These are phyloP conservation scores for Periconia macrospinosa DNA, from an alignment of 2,329 filamentous ascomycete species.

Conservation along the genomic window DNA sequence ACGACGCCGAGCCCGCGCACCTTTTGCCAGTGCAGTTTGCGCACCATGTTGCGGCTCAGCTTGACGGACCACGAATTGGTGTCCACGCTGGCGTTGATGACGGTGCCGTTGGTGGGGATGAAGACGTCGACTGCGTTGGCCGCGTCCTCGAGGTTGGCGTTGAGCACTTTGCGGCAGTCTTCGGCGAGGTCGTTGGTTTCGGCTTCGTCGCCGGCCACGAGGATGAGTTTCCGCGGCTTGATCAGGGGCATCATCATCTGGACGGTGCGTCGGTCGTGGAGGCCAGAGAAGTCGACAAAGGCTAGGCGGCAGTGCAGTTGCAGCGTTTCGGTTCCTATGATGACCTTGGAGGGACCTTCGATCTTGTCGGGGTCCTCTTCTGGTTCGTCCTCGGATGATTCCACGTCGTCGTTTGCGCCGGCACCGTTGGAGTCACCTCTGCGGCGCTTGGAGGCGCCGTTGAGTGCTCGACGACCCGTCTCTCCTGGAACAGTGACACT, in stretches of 20 bases:
- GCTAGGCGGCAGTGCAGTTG: slow-evolving; percentile 74
- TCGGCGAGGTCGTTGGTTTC: slow-evolving; percentile 75
- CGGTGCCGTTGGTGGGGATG: slow-evolving; percentile 72
- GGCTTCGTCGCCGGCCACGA: slow-evolving; percentile 77
- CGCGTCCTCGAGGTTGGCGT: slow-evolving; percentile 49
- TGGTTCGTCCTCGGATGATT: slow-evolving; percentile 51
- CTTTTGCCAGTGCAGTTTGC: slow-evolving; percentile 90
- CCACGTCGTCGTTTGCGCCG: slow-evolving; percentile 31
- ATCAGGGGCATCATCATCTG: slow-evolving; percentile 95
- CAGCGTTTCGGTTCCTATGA: slow-evolving; percentile 65
- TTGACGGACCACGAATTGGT: slow-evolving; percentile 97
- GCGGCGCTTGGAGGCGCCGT: slow-evolving; percentile 62
- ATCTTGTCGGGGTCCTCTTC: slow-evolving; percentile 57
- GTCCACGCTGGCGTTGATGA: slow-evolving; percentile 89
- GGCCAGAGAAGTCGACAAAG: slow-evolving; percentile 86
- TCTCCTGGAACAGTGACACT: slow-evolving; percentile 58
- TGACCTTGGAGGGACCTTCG: slow-evolving; percentile 74
- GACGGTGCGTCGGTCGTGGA: slow-evolving; percentile 91
- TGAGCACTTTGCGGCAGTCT: slow-evolving; percentile 73
- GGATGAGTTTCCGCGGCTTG: slow-evolving; percentile 88
- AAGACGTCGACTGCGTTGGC: slow-evolving; percentile 67
- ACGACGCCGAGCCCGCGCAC: slow-evolving; percentile 88
- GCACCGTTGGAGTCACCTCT: slow-evolving; percentile 41
- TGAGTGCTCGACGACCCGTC: slow-evolving; percentile 42
- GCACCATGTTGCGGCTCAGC: slow-evolving; percentile 80